These are phyloP conservation scores for Pythium vanterpoolii DNA, from an alignment of 352 stramenopile species.

Conservation along the genomic window DNA sequence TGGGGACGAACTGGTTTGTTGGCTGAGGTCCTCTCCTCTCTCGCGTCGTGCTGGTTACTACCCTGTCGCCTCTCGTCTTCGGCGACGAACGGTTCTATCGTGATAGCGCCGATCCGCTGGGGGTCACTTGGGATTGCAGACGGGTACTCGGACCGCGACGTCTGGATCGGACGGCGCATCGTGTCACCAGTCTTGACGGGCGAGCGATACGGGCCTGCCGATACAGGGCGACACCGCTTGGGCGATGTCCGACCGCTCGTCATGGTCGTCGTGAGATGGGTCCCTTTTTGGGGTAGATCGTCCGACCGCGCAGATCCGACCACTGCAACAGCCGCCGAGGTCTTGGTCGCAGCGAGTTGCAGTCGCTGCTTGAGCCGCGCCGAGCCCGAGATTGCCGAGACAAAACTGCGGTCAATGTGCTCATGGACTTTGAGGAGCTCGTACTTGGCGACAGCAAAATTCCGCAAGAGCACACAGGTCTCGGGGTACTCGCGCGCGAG, in stretches of 20 bases:
- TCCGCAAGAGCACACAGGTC: conserved; percentile 41
- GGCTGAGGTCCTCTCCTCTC: neutral
- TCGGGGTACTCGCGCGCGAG: conserved; percentile 54
- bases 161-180: conserved; percentile 43
- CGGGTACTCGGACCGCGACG: conserved; percentile 49
- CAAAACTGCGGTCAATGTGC: conserved; percentile 71
- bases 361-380: conserved; percentile 45
- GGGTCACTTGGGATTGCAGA: conserved; percentile 6
- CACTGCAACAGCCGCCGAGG: neutral
- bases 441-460: conserved; percentile 60
- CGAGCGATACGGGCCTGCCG: conserved; percentile 47
- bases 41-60: conserved; percentile 6
- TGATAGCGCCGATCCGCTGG: neutral
- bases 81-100: no score
- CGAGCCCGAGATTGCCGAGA: conserved; percentile 62
- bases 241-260: conserved; percentile 48
- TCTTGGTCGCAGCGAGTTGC: conserved; percentile 48
- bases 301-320: neutral
- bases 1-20: neutral
- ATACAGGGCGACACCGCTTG: conserved; percentile 62
- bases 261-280: conserved; percentile 2
- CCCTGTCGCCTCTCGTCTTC: neutral
- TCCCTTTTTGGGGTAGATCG: neutral
- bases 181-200: conserved; percentile 25
- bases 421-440: conserved; percentile 61